Evolutionary conservation across 1,284 basidiomycete species (phyloP).

Genomic region (Cerioporus squamosus): DNA sequence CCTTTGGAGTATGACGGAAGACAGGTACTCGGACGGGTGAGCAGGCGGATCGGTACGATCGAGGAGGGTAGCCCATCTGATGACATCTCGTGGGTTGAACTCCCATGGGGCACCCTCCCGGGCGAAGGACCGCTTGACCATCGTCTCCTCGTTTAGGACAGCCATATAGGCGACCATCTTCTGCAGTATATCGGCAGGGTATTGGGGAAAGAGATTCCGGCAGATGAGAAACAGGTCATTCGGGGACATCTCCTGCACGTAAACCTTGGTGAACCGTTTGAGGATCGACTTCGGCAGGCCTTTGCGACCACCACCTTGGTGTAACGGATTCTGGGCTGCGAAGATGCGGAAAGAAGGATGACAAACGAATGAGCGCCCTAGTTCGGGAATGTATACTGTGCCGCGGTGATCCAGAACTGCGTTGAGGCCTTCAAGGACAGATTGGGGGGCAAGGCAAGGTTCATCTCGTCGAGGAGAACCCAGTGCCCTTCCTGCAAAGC

Average conservation of each 20-base stretch:
- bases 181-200: conserved; percentile 57
- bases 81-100: conserved; percentile 96
- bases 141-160: conserved; percentile 73
- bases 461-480: conserved; percentile 99
- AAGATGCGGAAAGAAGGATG: conserved; percentile 96
- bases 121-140: conserved; percentile 73
- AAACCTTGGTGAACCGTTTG: conserved; percentile 98
- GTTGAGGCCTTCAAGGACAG: conserved; percentile 97
- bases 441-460: conserved; percentile 94
- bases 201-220: conserved; percentile 71
- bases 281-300: conserved; percentile 97
- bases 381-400: conserved; percentile 93
- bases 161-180: conserved; percentile 89
- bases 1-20: conserved; percentile 82
- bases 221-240: conserved; percentile 86
- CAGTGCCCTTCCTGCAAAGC: conserved; percentile 94
- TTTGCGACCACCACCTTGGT: conserved; percentile 97
- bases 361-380: conserved; percentile 86
- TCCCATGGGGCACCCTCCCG: conserved; percentile 95
- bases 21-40: conserved; percentile 71
- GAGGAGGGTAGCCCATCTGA: conserved; percentile 85
- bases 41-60: conserved; percentile 37
- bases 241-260: conserved; percentile 85
- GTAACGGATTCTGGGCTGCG: conserved; percentile 96
- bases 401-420: conserved; percentile 97